Evolutionary conservation across 75 land plant species (phyloP).

Genomic region (Azolla pinnata): DNA sequence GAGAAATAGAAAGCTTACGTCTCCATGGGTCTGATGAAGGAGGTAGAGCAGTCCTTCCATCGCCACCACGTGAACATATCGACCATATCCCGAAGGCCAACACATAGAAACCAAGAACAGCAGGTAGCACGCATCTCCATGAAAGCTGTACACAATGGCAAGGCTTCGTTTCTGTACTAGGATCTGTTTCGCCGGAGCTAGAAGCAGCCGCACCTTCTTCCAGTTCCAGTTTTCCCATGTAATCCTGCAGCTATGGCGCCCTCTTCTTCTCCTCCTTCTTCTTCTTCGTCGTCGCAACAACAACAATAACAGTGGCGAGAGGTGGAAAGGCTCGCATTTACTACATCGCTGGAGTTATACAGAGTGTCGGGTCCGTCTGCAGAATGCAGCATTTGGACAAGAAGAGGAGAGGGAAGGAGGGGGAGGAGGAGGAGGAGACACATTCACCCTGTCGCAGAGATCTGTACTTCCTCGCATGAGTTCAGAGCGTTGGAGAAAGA

Average conservation of each 20-base stretch:
- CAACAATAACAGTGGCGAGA: background rate
- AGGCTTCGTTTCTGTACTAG: background rate
- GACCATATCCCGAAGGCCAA: background rate
- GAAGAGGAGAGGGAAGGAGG: background rate
- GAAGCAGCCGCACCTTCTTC: background rate
- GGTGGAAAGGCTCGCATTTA: background rate
- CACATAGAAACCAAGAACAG: constrained; percentile 3
- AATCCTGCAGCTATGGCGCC: background rate
- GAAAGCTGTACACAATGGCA: background rate
- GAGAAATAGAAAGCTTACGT: constrained; percentile 2
- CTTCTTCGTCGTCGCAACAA: too few species aligned
- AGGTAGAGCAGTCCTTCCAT: background rate
- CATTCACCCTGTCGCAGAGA: background rate
- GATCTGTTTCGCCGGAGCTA: background rate
- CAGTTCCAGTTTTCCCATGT: constrained; percentile 4
- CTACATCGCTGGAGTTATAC: background rate
- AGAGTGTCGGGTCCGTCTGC: background rate
- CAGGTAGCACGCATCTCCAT: background rate
- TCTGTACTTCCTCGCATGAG: background rate
- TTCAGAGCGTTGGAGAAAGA: background rate
- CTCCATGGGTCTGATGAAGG: background rate
- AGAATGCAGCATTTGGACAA: background rate
- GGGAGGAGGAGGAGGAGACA: too few species aligned
- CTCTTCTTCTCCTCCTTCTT: background rate
- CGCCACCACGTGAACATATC: background rate